Conservation (phyloP, 2,329 filamentous ascomycete genomes). For the Venturia nashicola region DNA sequence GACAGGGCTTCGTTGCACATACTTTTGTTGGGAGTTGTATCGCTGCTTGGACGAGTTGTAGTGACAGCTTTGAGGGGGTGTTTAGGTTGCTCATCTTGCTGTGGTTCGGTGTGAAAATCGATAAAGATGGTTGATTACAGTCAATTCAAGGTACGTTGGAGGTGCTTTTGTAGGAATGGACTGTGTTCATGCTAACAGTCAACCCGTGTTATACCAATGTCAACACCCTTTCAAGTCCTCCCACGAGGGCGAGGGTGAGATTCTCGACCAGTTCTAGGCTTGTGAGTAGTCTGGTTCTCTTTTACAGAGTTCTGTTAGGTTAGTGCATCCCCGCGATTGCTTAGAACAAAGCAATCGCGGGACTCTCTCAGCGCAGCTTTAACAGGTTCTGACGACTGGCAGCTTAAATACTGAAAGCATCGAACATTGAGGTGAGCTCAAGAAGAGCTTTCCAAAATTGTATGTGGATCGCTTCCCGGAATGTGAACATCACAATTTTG, state of each 20-base stretch:
- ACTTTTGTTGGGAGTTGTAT: neutral
- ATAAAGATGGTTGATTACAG: neutral
- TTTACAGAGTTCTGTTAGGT: too few species aligned
- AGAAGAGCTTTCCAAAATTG: too few species aligned
- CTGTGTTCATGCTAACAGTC: neutral
- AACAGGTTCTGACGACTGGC: too few species aligned
- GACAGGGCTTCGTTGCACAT: neutral
- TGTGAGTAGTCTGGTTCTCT: neutral
- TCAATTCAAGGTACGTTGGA: neutral
- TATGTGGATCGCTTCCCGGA: neutral
- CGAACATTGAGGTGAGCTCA: too few species aligned
- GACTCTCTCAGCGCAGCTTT: too few species aligned
- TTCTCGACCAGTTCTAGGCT: neutral
- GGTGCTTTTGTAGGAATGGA: neutral
- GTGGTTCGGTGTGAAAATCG: neutral
- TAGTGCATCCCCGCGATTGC: too few species aligned
- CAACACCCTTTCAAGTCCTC: neutral
- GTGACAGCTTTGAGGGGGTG: neutral
- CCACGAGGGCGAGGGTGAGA: neutral
- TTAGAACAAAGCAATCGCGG: too few species aligned
- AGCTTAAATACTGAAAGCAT: too few species aligned
- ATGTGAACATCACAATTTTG: neutral
- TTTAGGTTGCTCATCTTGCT: neutral
- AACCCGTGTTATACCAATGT: too few species aligned
- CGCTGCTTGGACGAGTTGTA: neutral